These are phyloP conservation scores for Phaffia tasmanica DNA, from an alignment of 768 basidiomycete species.

Conservation along the genomic window DNA sequence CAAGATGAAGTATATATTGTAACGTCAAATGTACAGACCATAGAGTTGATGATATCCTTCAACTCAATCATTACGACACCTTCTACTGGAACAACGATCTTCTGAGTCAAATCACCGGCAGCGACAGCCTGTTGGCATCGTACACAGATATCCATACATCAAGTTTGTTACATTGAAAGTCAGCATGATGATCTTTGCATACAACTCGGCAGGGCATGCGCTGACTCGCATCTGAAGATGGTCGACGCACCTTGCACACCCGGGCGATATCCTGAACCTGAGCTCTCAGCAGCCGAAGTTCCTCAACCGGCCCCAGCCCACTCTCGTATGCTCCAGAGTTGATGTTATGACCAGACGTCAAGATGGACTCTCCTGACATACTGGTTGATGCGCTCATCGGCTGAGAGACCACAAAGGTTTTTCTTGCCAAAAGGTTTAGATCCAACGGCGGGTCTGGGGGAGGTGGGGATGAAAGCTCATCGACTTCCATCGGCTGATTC, in stretches of 20 bases:
- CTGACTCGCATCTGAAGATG: not conserved
- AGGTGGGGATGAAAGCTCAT: not conserved
- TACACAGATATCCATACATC: too few species aligned
- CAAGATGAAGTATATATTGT: too few species aligned
- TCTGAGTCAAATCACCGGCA: constrained; percentile 60
- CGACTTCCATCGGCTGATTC: too few species aligned
- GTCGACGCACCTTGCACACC: constrained; percentile 50
- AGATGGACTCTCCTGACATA: constrained; percentile 1
- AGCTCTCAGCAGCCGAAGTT: constrained; percentile 65
- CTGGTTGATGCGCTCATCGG: not conserved
- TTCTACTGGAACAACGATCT: constrained; percentile 67
- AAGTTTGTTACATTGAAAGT: too few species aligned
- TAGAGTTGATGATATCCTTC: constrained; percentile 60
- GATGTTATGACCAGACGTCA: constrained; percentile 16
- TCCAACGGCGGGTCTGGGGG: constrained; percentile 5
- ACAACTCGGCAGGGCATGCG: too few species aligned
- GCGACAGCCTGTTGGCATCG: constrained; percentile 58
- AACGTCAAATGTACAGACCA: constrained; percentile 29
- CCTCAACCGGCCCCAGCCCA: constrained; percentile 41
- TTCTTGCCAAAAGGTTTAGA: not conserved
- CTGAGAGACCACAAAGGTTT: not conserved
- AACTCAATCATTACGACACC: constrained; percentile 70
- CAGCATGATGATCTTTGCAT: too few species aligned
- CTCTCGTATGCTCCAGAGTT: constrained; percentile 17
- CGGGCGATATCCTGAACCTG: constrained; percentile 73